Evolutionary conservation across 2,329 filamentous ascomycete species (phyloP).

Genomic region (Aspergillus udagawae): DNA sequence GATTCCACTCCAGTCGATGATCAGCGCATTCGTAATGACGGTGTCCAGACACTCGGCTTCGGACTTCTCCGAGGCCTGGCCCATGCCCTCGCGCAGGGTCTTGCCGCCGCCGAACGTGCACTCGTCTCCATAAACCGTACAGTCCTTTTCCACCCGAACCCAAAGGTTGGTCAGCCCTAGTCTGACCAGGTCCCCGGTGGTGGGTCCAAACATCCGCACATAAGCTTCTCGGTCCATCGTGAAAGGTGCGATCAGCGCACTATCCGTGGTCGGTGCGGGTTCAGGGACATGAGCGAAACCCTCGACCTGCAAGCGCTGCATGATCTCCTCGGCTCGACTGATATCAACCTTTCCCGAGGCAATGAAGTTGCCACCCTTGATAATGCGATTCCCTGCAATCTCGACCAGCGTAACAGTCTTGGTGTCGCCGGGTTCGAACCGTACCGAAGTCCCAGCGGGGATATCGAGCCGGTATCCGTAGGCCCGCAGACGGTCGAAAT

Average conservation of each 20-base stretch:
- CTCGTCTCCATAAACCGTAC: slow-evolving; percentile 84
- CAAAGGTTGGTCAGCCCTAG: slow-evolving; percentile 83
- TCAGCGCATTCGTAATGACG: slow-evolving; percentile 82
- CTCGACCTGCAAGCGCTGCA: slow-evolving; percentile 62
- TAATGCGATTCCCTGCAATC: slow-evolving; percentile 75
- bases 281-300: slow-evolving; percentile 77
- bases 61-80: slow-evolving; percentile 73
- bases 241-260: slow-evolving; percentile 56
- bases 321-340: slow-evolving; percentile 60
- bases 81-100: slow-evolving; percentile 91
- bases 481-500: slow-evolving; percentile 77
- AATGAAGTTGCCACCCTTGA: slow-evolving; percentile 78
- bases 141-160: slow-evolving; percentile 83
- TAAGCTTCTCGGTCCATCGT: slow-evolving; percentile 77
- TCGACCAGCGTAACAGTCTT: slow-evolving; percentile 88
- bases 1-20: slow-evolving; percentile 88
- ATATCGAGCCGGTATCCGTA: slow-evolving; percentile 89
- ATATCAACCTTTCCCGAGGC: slow-evolving; percentile 69
- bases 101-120: slow-evolving; percentile 95
- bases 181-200: slow-evolving; percentile 77
- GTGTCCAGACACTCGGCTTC: slow-evolving; percentile 74
- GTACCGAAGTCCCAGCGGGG: slow-evolving; percentile 81
- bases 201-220: slow-evolving; percentile 86
- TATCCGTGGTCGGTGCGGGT: slow-evolving; percentile 60
- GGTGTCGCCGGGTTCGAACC: slow-evolving; percentile 89